Evolutionary conservation across 306 rosid genomes (phyloP).

Genomic region (Morella rubra): DNA sequence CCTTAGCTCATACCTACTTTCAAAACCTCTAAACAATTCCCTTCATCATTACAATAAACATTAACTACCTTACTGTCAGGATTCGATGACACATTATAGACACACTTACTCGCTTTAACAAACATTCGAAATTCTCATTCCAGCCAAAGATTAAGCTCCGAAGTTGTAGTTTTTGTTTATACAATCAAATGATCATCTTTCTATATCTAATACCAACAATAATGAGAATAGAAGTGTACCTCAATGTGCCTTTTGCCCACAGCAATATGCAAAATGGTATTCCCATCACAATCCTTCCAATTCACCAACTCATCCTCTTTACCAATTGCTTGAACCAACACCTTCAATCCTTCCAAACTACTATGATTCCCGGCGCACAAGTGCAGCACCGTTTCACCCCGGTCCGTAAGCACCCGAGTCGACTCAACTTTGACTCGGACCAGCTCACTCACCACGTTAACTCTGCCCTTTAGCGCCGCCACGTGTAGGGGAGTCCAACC

Average conservation of each 20-base stretch:
- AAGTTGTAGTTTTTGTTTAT: neutral
- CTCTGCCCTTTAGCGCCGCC: slow-evolving; percentile 29
- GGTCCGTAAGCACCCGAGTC: slow-evolving; percentile 19
- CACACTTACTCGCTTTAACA: neutral
- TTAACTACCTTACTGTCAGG: neutral
- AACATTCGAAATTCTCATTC: neutral
- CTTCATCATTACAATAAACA: no score
- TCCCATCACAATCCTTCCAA: slow-evolving; percentile 31
- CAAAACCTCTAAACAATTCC: no score
- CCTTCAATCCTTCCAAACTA: slow-evolving; percentile 27
- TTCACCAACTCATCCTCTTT: slow-evolving; percentile 24
- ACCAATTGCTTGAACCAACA: slow-evolving; percentile 23
- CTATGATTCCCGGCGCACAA: slow-evolving; percentile 27
- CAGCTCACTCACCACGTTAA: slow-evolving; percentile 24
- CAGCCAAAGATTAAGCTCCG: neutral
- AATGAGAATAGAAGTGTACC: slow-evolving; percentile 3
- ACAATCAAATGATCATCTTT: neutral
- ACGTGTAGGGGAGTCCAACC: slow-evolving; percentile 37
- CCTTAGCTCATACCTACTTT: no score
- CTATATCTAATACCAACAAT: no score
- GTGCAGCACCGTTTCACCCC: slow-evolving; percentile 29
- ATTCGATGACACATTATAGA: neutral
- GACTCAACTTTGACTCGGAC: slow-evolving; percentile 18
- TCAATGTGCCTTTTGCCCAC: slow-evolving; percentile 32
- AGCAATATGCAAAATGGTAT: slow-evolving; percentile 29